A percentile compares a stretch with the other conserved stretches of the same genome.
Evolutionary conservation across 768 basidiomycete species (phyloP).

Genomic region (Pulveroboletus sp.): DNA sequence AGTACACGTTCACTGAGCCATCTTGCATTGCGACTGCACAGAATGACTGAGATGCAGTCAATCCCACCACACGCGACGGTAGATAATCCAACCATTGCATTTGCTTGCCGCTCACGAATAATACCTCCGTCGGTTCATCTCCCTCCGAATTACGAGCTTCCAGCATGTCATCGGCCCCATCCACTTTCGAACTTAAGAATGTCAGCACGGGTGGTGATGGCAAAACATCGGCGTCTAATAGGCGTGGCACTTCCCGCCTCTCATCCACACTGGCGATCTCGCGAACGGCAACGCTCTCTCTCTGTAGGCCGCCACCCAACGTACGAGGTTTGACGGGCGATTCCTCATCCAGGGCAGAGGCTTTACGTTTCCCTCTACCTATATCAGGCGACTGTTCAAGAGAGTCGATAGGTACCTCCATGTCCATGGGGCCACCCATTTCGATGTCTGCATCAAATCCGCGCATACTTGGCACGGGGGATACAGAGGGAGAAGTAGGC

Average conservation of each 20-base stretch:
- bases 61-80: conserved; percentile 60
- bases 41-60: conserved; percentile 61
- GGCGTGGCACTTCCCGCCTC: conserved; percentile 15
- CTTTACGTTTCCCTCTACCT: conserved; percentile 50
- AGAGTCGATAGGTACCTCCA: conserved; percentile 52
- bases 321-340: conserved; percentile 44
- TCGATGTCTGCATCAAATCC: conserved; percentile 41
- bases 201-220: conserved; percentile 60
- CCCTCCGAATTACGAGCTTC: conserved; percentile 78
- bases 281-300: conserved; percentile 47
- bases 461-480: conserved; percentile 48
- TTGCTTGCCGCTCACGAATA: conserved; percentile 57
- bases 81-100: conserved; percentile 90
- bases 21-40: conserved; percentile 78
- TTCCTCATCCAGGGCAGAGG: conserved; percentile 40
- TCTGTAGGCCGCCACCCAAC: conserved; percentile 60
- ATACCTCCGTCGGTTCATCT: conserved; percentile 61
- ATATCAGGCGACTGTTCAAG: conserved; percentile 41
- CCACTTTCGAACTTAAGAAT: conserved; percentile 52
- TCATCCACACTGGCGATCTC: conserved; percentile 41
- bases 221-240: conserved; percentile 19
- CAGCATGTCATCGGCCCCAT: conserved; percentile 61
- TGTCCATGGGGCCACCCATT: conserved; percentile 45
- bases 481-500: conserved; percentile 31
- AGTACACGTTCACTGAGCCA: conserved; percentile 79